Evolutionary conservation across 352 stramenopile genomes (phyloP).

Genomic region (Phytopythium litorale): DNA sequence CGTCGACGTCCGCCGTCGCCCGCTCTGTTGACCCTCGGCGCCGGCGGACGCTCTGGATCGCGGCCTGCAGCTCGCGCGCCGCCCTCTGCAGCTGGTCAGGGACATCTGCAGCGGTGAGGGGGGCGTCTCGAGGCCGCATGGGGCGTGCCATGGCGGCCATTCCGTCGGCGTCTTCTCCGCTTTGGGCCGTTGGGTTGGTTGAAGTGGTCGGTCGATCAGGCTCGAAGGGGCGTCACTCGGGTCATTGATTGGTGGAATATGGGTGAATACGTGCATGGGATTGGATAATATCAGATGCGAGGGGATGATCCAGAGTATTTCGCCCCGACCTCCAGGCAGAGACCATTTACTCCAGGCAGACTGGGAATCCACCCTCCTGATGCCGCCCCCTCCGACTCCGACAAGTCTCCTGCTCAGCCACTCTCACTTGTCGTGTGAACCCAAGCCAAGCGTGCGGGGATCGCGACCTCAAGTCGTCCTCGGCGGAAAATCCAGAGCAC

Average conservation of each 20-base stretch:
- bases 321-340: too few species aligned
- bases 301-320: not conserved
- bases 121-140: not conserved
- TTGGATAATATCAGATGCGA: not conserved
- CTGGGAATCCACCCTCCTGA: too few species aligned
- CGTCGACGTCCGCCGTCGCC: not conserved
- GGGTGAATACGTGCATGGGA: not conserved
- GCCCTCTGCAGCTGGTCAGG: constrained; percentile 33
- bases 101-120: not conserved
- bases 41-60: constrained; percentile 36
- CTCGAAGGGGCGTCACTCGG: not conserved
- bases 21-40: constrained; percentile 12
- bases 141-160: not conserved
- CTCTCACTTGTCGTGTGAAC: too few species aligned
- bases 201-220: not conserved
- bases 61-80: constrained; percentile 47
- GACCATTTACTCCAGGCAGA: too few species aligned
- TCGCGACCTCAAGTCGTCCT: not conserved
- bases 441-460: too few species aligned
- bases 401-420: too few species aligned
- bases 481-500: constrained; percentile 1
- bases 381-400: too few species aligned
- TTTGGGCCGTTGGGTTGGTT: not conserved
- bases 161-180: not conserved
- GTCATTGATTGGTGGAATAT: not conserved